Base-by-base conservation (phyloP, 2,329 filamentous ascomycete genomes). In the Raffaelea ambrosiae region DNA sequence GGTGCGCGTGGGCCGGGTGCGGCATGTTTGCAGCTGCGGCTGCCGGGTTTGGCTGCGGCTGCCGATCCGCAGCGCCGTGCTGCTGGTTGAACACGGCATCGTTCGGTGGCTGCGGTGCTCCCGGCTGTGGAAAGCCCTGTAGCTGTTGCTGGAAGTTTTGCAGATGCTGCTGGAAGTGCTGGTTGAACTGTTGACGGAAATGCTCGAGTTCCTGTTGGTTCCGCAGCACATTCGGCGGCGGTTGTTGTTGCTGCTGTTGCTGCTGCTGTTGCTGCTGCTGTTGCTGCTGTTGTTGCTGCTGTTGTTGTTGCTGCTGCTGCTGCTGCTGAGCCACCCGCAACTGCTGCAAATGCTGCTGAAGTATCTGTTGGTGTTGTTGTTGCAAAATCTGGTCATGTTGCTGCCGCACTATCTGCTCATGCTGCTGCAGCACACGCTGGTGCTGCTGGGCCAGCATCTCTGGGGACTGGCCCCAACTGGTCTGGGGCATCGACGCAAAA, bases 251-350 rank as follows among this genome's bases (percentile, higher is more conserved):
- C n/a, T 41, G 42, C 16, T 49, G 43, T 8, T 35, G 36, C 40
- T 21, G 43, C 20, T 43, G 45, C 11, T 44, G 19, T 4, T 26
- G 45, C 19, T 38, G 42, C 9, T 26, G 38, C 4, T 11, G 38
- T 5, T 19, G 39, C 33, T 16, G 51, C 16, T 61, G 61, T 21
- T 57, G 54, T 40, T 61, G 60, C 5, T 51, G 55, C 20, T 57
- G 63, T 19, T 53, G 55, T 19, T 59, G 59, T 14, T 53, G 60
- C 21, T 57, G 63, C 35, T 56, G 46, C 43, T 58, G 58, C 2
- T 51, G 56, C 44, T 57, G 58, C 23, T 58, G 62, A 21, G 54
- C 54, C 26, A 7, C 26, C 7, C 13, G 26, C 43, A 57, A 55
- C 40, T 59, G 58, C 5, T 51, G 48, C 40, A 57, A 50, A 9